Base-by-base conservation (phyloP, 2,329 filamentous ascomycete species). In the Pyrenochaeta sp. region DNA sequence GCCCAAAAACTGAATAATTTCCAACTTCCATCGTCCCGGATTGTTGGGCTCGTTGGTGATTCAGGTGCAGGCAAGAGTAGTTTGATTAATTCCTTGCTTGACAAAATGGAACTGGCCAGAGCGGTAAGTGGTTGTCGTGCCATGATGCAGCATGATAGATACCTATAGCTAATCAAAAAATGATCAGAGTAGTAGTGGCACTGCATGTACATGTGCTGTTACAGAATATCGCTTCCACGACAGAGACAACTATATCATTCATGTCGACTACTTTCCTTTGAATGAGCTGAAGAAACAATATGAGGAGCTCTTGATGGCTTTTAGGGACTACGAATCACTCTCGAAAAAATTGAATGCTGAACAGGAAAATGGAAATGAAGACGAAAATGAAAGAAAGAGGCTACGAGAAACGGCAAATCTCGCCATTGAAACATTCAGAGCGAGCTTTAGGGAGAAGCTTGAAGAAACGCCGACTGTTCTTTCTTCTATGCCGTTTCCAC, bases 1-100 rank as follows among this genome's bases (percentile, higher is more conserved):
- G 78, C 77, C 1, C 21, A 50, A 1, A 50, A 61, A 0, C 54
- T 83, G 18, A 69, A 74, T 1, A 23, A 31, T 0, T 82, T 81
- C 40, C 59, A 75, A 15, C 75, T 73, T 21, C 76, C 76, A 0
- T 68, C 76, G 0, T 77, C 71, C 2, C 69, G 79, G 14, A 79
- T 64, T 3, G 78, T 83, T 0, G 81, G 79, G 0, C 76, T 83
- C 33, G 78, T 83, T 0, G 81, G 81, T 0, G 80, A 82, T 54
- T 81, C 80, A 11, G 81, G 81, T 3, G 78, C 76, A 76, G 80
- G 81, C 0, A 82, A 83, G 66, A 82, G 80, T 51, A 83, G 81
- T 51, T 62, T 83, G 2, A 67, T 83, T 14, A 83, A 83, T 58
- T 81, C 79, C 0, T 68, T 83, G 1, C 67, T 83, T 3, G 80